Evolutionary conservation across 1,284 basidiomycete species (phyloP), one percentile per base, ranked within the genome.

Genomic region (Naganishia albida): DNA sequence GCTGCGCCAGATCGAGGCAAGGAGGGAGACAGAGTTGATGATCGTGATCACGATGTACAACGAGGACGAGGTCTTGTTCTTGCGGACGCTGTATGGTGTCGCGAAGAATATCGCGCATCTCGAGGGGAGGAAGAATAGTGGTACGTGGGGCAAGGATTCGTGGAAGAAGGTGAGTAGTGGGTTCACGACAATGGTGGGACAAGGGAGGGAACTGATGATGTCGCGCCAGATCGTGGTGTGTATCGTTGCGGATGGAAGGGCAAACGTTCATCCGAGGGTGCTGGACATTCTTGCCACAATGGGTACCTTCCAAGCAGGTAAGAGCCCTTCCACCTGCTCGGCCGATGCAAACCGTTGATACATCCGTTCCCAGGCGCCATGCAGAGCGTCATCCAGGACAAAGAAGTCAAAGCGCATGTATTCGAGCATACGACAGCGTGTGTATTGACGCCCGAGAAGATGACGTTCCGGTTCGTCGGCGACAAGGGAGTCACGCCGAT

Each of bases 31-130:
- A 1, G 96, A 99, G 74, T 77, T 99, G 53, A 91, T 96, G 80
- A 89, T 96, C 77, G 90, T 91, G 68, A 90, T 98, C 74, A 98
- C 95, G 23, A 93, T 98, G 92, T 96, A 90, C 77, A 95, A 94
- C 71, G 96, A 98, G 80, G 88, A 98, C 75, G 95, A 98, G 72
- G 81, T 91, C 26, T 81, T 98, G 13, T 95, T 99, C 77, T 93
- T 92, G 75, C 84, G 95, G 52, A 99, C 96, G 1, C 79, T 99
- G 71, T 92, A 97, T 77, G 95, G 94, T 3, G 91, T 99, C 15
- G 98, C 98, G 93, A 83, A 81, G 68, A 93, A 91, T 75, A 91
- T 93, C 52, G 83, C 87, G 1, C 90, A 96, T 77, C 82, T 98
- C 7, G 97, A 95, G 77, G 89, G 90, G 12, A 85, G 95, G 42